Percentiles rank a stretch among this genome's conserved stretches.
Conservation (phyloP, 176 grass and related monocot species). For the Coix lacrymajobi region DNA sequence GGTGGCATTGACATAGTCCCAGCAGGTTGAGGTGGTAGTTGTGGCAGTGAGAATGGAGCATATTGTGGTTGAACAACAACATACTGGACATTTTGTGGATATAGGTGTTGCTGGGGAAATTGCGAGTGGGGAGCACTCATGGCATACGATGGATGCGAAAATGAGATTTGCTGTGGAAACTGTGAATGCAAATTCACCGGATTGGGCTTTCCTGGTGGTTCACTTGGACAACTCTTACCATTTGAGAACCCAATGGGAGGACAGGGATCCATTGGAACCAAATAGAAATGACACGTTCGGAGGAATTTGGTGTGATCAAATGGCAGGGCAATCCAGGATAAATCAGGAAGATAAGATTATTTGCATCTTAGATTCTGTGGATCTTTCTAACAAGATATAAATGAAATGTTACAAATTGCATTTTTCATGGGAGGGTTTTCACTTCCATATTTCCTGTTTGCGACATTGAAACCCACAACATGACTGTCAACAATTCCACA, state of each 20-base stretch:
- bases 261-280: not conserved
- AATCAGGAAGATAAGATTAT: not conserved
- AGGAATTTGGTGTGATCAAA: conserved; percentile 4
- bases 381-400: not conserved
- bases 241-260: conserved; percentile 2
- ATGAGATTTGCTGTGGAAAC: conserved; percentile 16
- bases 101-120: conserved; percentile 19
- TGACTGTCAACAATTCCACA: not conserved
- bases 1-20: not conserved
- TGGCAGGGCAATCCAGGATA: not conserved
- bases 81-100: conserved; percentile 28
- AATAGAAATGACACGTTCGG: not conserved
- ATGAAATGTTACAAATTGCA: not conserved
- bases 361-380: not conserved
- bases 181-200: conserved; percentile 1
- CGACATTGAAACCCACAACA: not conserved
- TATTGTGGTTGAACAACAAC: conserved; percentile 40
- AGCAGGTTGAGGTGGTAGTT: not conserved
- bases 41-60: conserved; percentile 27
- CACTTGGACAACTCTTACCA: not conserved
- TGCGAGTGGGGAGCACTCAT: conserved; percentile 25
- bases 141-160: conserved; percentile 28
- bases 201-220: not conserved
- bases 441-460: not conserved
- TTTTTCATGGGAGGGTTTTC: not conserved